phyloP scores from a whole-genome alignment of 495 filamentous ascomycete species.

The Daldinia concentrica region DNA sequence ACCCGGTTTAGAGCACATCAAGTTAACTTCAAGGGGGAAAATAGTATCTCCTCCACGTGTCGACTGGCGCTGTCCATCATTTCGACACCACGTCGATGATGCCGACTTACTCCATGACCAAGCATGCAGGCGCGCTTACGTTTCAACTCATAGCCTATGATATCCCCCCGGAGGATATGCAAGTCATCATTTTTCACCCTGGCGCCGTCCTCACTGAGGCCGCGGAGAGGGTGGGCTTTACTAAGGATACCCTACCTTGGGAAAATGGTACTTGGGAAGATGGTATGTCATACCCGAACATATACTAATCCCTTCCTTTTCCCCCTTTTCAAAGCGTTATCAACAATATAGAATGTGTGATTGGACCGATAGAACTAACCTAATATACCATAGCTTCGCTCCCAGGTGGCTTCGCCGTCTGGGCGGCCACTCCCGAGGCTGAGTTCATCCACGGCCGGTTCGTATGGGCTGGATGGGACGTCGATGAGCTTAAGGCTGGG shows the following conservation, averaged over 20 bases:
- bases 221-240: constrained; percentile 30
- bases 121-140: constrained; percentile 51
- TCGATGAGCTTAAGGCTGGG: constrained; percentile 57
- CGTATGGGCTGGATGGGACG: constrained; percentile 62
- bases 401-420: constrained; percentile 59
- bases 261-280: constrained; percentile 57
- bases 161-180: constrained; percentile 44
- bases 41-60: constrained; percentile 52
- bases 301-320: background rate
- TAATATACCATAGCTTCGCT: constrained; percentile 47
- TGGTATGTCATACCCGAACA: constrained; percentile 37
- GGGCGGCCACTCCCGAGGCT: constrained; percentile 60
- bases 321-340: background rate
- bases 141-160: constrained; percentile 52
- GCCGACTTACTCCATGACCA: constrained; percentile 49
- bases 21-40: background rate
- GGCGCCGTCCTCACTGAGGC: constrained; percentile 50
- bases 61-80: constrained; percentile 45
- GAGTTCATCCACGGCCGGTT: constrained; percentile 62
- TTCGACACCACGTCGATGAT: background rate
- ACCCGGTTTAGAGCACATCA: background rate
- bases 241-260: constrained; percentile 35
- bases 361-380: background rate
- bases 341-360: background rate
- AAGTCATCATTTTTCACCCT: constrained; percentile 57